A percentile compares a stretch with the other conserved stretches of the same genome.
Conservation (phyloP, 495 filamentous ascomycete species). For the Cercophora newfieldiana region DNA sequence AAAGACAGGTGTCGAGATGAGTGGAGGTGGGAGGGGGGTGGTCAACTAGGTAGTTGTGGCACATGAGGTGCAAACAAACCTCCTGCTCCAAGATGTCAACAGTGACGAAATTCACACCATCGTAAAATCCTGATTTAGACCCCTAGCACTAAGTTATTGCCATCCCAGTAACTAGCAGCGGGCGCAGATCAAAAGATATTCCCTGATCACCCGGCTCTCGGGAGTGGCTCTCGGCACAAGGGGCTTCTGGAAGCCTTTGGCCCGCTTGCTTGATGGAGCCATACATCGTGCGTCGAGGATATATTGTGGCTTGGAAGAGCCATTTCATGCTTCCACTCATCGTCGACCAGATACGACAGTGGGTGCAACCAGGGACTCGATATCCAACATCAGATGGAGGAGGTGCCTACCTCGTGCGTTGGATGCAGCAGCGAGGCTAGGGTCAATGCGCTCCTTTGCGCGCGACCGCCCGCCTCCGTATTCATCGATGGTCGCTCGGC, state of each 20-base stretch:
- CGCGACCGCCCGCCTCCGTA: not conserved
- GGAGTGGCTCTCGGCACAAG: conserved; percentile 1
- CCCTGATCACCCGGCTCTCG: conserved; percentile 10
- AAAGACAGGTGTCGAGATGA: not conserved
- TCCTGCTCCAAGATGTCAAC: too few species aligned
- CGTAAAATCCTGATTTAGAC: not conserved
- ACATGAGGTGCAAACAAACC: too few species aligned
- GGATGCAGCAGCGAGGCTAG: conserved; percentile 18
- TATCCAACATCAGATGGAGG: not conserved
- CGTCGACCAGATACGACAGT: not conserved
- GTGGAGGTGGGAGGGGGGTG: not conserved
- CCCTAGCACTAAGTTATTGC: not conserved
- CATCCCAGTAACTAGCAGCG: not conserved
- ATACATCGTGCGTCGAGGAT: conserved; percentile 3
- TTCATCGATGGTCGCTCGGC: not conserved
- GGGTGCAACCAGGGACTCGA: not conserved
- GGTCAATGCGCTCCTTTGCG: conserved; percentile 12
- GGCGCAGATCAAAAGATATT: not conserved
- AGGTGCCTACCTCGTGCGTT: not conserved
- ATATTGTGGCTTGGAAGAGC: conserved; percentile 14
- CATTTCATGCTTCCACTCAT: conserved; percentile 1
- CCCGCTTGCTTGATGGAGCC: not conserved
- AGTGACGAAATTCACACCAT: too few species aligned
- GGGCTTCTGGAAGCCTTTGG: conserved; percentile 12
- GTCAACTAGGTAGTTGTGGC: too few species aligned